Percentiles rank a stretch among this genome's conserved stretches.
phyloP scores from a whole-genome alignment of 1,284 basidiomycete genomes.

The Amylostereum areolatum region DNA sequence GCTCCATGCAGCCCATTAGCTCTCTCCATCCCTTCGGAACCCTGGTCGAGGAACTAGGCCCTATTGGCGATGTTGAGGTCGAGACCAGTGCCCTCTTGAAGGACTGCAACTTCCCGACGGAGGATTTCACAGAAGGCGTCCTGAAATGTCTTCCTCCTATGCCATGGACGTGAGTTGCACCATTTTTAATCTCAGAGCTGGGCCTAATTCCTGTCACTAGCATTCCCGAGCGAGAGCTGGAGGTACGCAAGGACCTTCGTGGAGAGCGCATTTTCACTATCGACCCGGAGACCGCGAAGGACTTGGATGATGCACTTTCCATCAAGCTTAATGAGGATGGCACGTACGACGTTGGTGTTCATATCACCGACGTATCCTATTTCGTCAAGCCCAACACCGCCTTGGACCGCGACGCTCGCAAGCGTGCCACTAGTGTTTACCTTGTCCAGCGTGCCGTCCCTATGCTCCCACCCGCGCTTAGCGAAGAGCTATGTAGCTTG shows the following conservation, averaged over 20 bases:
- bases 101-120: conserved; percentile 96
- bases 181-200: not conserved
- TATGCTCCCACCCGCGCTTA: conserved; percentile 90
- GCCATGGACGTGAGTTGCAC: not conserved
- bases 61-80: conserved; percentile 97
- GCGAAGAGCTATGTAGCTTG: conserved; percentile 91
- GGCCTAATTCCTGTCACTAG: conserved; percentile 30
- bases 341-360: conserved; percentile 87
- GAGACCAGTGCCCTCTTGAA: conserved; percentile 97
- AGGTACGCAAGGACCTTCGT: conserved; percentile 84
- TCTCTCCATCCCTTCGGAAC: conserved; percentile 99
- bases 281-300: conserved; percentile 86
- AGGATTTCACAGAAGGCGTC: conserved; percentile 91
- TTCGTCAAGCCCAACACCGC: conserved; percentile 97
- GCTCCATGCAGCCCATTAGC: conserved; percentile 65
- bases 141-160: conserved; percentile 92
- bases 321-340: conserved; percentile 87
- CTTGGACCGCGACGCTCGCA: conserved; percentile 95
- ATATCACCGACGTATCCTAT: conserved; percentile 93
- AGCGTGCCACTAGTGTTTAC: conserved; percentile 95
- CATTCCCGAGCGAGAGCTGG: conserved; percentile 88
- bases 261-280: conserved; percentile 87
- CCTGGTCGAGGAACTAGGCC: conserved; percentile 94
- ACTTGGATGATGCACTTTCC: conserved; percentile 93
- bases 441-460: conserved; percentile 93